These are phyloP conservation scores for Collybia nuda DNA, from an alignment of 768 basidiomycete genomes.

Conservation along the genomic window DNA sequence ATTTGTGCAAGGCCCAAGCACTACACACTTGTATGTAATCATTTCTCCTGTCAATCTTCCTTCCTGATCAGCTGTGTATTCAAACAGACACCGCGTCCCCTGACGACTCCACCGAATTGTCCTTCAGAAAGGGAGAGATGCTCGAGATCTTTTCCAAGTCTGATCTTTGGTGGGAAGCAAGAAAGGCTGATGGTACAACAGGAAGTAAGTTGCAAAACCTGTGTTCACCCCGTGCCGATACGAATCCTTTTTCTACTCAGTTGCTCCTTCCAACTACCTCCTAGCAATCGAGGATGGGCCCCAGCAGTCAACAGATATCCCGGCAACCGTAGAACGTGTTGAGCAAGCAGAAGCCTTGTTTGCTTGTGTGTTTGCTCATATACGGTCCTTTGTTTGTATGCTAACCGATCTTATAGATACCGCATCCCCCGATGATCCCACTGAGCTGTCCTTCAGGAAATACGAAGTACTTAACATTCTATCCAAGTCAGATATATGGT, in stretches of 20 bases:
- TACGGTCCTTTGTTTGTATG: no score
- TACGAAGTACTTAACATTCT: slow-evolving; percentile 81
- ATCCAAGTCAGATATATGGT: slow-evolving; percentile 79
- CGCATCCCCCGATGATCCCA: slow-evolving; percentile 75
- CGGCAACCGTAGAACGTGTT: no score
- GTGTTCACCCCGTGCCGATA: not conserved
- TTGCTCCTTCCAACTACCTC: slow-evolving; percentile 41
- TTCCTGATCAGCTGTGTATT: not conserved
- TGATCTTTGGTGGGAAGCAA: slow-evolving; percentile 85
- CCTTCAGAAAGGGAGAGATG: slow-evolving; percentile 81
- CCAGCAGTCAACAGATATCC: no score
- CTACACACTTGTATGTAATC: slow-evolving; percentile 14
- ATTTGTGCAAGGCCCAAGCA: no score
- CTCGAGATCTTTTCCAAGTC: slow-evolving; percentile 73
- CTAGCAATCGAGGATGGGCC: no score
- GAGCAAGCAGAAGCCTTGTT: no score
- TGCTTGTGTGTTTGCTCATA: no score
- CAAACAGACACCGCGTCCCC: slow-evolving; percentile 63
- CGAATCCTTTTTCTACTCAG: slow-evolving; percentile 12
- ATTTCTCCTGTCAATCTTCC: not conserved
- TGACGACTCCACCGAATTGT: slow-evolving; percentile 82
- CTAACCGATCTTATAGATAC: slow-evolving; percentile 43
- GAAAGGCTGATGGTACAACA: slow-evolving; percentile 54
- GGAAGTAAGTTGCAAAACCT: slow-evolving; percentile 53
- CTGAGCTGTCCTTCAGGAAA: slow-evolving; percentile 81